Percentiles rank a stretch among this genome's conserved stretches.
phyloP scores from a whole-genome alignment of 2,329 filamentous ascomycete genomes.

The Aspergillus phoenicis region DNA sequence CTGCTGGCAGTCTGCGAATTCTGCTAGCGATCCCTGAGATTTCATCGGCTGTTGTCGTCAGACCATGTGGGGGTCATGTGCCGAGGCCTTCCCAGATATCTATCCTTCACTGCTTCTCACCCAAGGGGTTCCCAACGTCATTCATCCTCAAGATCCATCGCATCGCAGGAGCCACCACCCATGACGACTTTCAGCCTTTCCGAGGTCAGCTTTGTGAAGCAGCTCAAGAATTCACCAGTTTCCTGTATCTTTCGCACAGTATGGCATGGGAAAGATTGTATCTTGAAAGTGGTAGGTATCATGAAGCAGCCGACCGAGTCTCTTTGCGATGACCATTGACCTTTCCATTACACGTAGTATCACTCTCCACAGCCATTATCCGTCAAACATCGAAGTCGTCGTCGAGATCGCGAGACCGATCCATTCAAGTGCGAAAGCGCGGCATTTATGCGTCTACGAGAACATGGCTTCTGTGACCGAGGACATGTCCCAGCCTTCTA shows the following conservation, averaged over 20 bases:
- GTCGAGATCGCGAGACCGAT: neutral
- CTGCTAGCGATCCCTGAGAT: no score
- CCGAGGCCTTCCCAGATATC: no score
- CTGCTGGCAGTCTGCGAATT: no score
- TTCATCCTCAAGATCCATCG: no score
- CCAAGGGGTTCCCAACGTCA: no score
- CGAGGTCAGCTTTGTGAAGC: neutral
- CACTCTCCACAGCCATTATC: neutral
- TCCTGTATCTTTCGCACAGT: neutral
- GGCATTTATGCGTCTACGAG: neutral
- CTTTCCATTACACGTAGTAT: neutral
- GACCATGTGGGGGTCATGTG: no score
- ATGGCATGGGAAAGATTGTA: neutral
- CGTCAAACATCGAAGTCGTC: neutral
- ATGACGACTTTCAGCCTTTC: neutral
- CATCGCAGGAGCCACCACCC: no score
- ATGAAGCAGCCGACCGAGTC: no score
- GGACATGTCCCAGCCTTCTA: neutral
- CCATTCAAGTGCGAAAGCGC: neutral
- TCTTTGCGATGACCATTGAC: neutral
- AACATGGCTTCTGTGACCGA: neutral
- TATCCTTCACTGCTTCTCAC: no score
- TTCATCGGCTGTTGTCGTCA: no score
- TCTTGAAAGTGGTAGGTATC: conserved; percentile 1
- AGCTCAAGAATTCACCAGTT: neutral